Conservation (phyloP, 1,284 basidiomycete genomes). For the Phylloporus sp. region DNA sequence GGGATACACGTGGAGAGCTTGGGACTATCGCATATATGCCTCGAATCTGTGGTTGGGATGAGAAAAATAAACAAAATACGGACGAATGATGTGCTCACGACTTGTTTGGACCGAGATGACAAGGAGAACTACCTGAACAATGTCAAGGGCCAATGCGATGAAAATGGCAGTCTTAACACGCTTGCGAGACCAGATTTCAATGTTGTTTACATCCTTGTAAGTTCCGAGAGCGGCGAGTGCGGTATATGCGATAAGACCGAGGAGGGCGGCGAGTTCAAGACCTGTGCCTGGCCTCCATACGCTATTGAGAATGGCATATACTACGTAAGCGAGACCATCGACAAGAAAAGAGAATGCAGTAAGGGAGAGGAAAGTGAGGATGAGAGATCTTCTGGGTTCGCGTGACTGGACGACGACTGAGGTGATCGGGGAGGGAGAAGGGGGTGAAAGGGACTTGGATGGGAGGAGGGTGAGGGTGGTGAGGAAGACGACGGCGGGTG, state of each 20-base stretch:
- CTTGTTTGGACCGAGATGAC: conserved; percentile 53
- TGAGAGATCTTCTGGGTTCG: conserved; percentile 75
- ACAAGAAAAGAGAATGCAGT: conserved; percentile 86
- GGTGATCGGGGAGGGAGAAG: conserved; percentile 70
- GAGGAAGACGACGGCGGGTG: conserved; percentile 69
- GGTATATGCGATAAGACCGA: conserved; percentile 72
- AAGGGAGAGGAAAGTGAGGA: conserved; percentile 73
- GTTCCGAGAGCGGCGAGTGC: conserved; percentile 75
- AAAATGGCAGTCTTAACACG: conserved; percentile 64
- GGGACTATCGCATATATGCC: conserved; percentile 43
- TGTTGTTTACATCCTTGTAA: conserved; percentile 78
- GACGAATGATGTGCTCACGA: conserved; percentile 46
- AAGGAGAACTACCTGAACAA: conserved; percentile 64
- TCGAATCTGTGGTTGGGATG: conserved; percentile 19
- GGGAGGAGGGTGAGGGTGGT: conserved; percentile 66
- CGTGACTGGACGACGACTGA: conserved; percentile 76
- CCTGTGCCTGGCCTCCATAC: conserved; percentile 71
- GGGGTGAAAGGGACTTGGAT: conserved; percentile 53
- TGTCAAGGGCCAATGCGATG: conserved; percentile 63
- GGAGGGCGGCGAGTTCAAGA: conserved; percentile 70
- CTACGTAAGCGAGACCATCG: conserved; percentile 77
- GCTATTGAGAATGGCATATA: conserved; percentile 68
- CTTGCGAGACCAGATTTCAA: conserved; percentile 72
- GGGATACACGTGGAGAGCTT: conserved; percentile 46
- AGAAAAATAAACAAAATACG: background rate